Evolutionary conservation across 2,329 filamentous ascomycete species (phyloP).

Genomic region (Tetracladium maxilliforme): DNA sequence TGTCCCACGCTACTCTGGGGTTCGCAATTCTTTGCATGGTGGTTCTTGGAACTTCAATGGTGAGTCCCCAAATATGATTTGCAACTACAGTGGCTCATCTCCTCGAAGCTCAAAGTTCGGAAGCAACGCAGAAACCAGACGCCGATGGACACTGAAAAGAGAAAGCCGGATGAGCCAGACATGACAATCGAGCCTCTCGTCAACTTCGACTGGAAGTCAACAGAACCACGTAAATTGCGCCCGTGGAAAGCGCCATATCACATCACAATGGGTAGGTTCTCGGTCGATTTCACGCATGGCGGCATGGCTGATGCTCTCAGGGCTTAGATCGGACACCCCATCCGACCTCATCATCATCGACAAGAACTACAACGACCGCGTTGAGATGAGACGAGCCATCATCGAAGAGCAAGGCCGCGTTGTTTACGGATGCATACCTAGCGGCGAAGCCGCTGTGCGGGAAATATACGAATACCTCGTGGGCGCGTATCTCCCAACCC

Average conservation of each 20-base stretch:
- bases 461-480: conserved; percentile 43
- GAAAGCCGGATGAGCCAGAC: no score
- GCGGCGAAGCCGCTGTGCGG: conserved; percentile 26
- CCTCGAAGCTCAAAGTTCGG: no score
- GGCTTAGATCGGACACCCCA: conserved; percentile 31
- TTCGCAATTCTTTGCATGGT: no score
- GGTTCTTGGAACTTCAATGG: no score
- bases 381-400: conserved; percentile 29
- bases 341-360: conserved; percentile 44
- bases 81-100: no score
- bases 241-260: conserved; percentile 47
- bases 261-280: conserved; percentile 42
- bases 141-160: no score
- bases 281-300: no score
- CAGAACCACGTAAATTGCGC: conserved; percentile 34
- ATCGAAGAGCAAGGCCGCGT: conserved; percentile 25
- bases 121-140: no score
- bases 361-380: conserved; percentile 36
- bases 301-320: no score
- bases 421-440: conserved; percentile 20
- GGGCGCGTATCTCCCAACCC: conserved; percentile 35
- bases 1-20: no score
- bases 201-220: conserved; percentile 32
- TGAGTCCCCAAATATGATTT: no score
- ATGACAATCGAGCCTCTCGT: conserved; percentile 22